These are phyloP conservation scores for Stromatinia cepivora DNA, from an alignment of 2,329 filamentous ascomycete genomes.

Conservation along the genomic window DNA sequence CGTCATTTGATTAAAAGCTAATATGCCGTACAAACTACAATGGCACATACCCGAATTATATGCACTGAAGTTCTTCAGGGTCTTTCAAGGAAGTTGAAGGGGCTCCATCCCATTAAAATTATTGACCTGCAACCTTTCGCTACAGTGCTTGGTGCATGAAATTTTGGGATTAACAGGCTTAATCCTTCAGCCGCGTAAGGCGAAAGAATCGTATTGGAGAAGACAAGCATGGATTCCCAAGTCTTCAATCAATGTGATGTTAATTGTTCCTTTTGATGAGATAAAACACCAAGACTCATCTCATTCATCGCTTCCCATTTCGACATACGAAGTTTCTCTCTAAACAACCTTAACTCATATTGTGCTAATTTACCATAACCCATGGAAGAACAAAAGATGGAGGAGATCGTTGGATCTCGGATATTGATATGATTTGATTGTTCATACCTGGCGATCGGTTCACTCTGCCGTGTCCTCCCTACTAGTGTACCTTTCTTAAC, in stretches of 20 bases:
- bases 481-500: neutral
- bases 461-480: slow-evolving; percentile 13
- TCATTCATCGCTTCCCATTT: neutral
- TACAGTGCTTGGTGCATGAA: neutral
- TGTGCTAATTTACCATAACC: slow-evolving; percentile 8
- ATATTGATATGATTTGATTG: slow-evolving; percentile 4
- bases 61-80: slow-evolving; percentile 1
- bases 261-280: slow-evolving; percentile 8
- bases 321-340: neutral
- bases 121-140: neutral
- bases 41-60: neutral
- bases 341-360: slow-evolving; percentile 4
- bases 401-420: slow-evolving; percentile 14
- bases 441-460: slow-evolving; percentile 6
- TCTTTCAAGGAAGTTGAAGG: neutral
- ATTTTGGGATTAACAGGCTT: slow-evolving; percentile 1
- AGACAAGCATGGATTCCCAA: slow-evolving; percentile 14
- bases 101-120: neutral
- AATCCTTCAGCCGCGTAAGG: slow-evolving; percentile 19
- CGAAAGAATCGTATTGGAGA: slow-evolving; percentile 3
- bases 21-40: neutral
- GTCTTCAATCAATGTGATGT: neutral
- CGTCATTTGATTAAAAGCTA: slow-evolving; percentile 12
- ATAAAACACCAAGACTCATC: neutral
- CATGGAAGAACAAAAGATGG: neutral